A percentile compares a stretch with the other conserved stretches of the same genome.
phyloP scores from a whole-genome alignment of 2,329 filamentous ascomycete species.

The Dothideomycetes sp. region DNA sequence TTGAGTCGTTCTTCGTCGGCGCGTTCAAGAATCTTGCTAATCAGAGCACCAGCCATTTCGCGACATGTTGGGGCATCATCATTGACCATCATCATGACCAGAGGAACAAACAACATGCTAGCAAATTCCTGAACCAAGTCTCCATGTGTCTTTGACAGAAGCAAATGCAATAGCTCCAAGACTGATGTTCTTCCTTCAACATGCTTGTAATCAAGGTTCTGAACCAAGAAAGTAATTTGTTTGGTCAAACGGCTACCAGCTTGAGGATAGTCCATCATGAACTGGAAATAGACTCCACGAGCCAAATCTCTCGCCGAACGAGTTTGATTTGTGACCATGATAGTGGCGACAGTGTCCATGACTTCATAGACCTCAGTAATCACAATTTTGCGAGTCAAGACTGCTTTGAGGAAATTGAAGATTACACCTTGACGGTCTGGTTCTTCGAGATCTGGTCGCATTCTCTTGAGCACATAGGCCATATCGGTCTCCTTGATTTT shows the following conservation, averaged over 20 bases:
- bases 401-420: slow-evolving; percentile 85
- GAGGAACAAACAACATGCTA: slow-evolving; percentile 71
- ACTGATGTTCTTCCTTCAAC: slow-evolving; percentile 84
- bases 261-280: slow-evolving; percentile 89
- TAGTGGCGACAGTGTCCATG: slow-evolving; percentile 75
- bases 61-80: slow-evolving; percentile 82
- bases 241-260: slow-evolving; percentile 81
- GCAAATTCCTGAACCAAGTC: slow-evolving; percentile 76
- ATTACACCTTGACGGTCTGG: slow-evolving; percentile 85
- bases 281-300: slow-evolving; percentile 84
- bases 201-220: slow-evolving; percentile 84
- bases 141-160: slow-evolving; percentile 77
- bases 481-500: slow-evolving; percentile 71
- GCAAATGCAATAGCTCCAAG: slow-evolving; percentile 78
- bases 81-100: slow-evolving; percentile 78
- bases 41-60: slow-evolving; percentile 66
- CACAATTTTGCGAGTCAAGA: slow-evolving; percentile 76
- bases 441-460: slow-evolving; percentile 85
- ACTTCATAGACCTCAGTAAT: slow-evolving; percentile 85
- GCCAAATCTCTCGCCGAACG: slow-evolving; percentile 79
- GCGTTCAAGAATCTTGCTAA: slow-evolving; percentile 72
- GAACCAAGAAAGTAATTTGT: slow-evolving; percentile 78
- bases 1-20: slow-evolving; percentile 64
- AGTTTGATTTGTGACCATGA: slow-evolving; percentile 96
- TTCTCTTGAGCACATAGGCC: slow-evolving; percentile 69